Evolutionary conservation across 805 yeast species (phyloP), one percentile per base, ranked within the genome.

Genomic region (Pichia thaimueangensis): DNA sequence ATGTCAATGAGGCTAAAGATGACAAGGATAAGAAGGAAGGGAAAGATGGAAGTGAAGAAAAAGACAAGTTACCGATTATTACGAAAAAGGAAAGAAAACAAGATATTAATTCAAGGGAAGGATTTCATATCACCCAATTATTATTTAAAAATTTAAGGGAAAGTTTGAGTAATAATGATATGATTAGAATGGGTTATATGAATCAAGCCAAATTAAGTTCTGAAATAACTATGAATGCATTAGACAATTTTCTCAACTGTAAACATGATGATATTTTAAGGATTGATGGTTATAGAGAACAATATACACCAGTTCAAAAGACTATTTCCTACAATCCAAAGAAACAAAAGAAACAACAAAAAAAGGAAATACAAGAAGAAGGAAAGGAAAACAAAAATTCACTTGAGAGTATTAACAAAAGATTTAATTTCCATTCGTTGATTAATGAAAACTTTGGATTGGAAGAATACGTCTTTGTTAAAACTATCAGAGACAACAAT

Each of bases 401-500:
- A 17, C 19, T n/a, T 30, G 22, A 23, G 13, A 8, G 15, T 11
- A 9, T 8, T 22, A 29, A 20, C 12, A 39, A 30, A 12, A 36
- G 35, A 17, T 40, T 48, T 6, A 54, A 55, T 40, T 43, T 55
- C 15, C 60, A 55, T 42, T 30, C 34, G 5, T 23, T 51, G 9
- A 49, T 56, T 3, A 41, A 39, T 20, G 39, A 49, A 12, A 37
- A 39, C 3, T 54, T 56, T 30, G 36, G 43, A 3, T 27, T 45
- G 6, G 47, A 51, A 3, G 40, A 46, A 9, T 55, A 68, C 37
- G 55, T 59, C 3, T 69, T 68, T 38, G 62, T 67, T 10, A 63
- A 64, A 42, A 59, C 67, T 16, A 60, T 65, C 22, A 56, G 74
- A 51, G 67, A 65, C 42, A 60, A 57, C 31, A 59, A 58, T 37